Evolutionary conservation across 1,284 basidiomycete genomes (phyloP).

Genomic region (Lignosus rhinocerotis): DNA sequence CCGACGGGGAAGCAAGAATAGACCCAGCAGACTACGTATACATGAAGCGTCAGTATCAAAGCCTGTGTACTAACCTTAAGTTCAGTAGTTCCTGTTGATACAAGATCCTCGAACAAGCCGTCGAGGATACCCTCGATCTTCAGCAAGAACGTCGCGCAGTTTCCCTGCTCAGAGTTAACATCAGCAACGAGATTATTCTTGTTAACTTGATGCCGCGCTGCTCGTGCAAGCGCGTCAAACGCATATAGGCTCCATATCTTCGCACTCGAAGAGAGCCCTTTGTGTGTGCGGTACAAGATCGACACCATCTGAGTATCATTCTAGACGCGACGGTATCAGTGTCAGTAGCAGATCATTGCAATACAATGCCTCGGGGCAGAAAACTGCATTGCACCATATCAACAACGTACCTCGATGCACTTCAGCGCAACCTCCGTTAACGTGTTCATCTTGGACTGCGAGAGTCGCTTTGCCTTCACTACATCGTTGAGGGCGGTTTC

Average conservation of each 20-base stretch:
- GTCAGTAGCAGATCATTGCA: not conserved
- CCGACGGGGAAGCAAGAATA: not conserved
- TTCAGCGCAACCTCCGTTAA: constrained; percentile 75
- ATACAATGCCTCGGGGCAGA: not conserved
- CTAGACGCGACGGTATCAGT: constrained; percentile 38
- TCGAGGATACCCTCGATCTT: constrained; percentile 88
- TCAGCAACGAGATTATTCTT: constrained; percentile 65
- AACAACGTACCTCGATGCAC: constrained; percentile 63
- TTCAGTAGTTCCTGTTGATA: constrained; percentile 60
- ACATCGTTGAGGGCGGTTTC: constrained; percentile 78
- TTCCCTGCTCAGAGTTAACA: constrained; percentile 59
- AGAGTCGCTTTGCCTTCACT: constrained; percentile 78
- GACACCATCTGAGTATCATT: constrained; percentile 85
- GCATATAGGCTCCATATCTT: constrained; percentile 88
- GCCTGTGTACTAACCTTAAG: constrained; percentile 72
- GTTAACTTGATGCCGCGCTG: constrained; percentile 66
- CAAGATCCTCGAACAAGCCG: constrained; percentile 80
- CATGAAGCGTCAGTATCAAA: constrained; percentile 12
- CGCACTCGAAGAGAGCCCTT: constrained; percentile 59
- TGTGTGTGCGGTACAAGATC: constrained; percentile 82
- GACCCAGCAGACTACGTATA: not conserved
- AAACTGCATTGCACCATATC: not conserved
- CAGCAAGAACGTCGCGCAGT: constrained; percentile 77
- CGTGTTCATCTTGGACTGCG: constrained; percentile 78
- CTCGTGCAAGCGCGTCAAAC: constrained; percentile 87